Conservation (phyloP, 148 eudicot species). For the Camellia granthamiana region DNA sequence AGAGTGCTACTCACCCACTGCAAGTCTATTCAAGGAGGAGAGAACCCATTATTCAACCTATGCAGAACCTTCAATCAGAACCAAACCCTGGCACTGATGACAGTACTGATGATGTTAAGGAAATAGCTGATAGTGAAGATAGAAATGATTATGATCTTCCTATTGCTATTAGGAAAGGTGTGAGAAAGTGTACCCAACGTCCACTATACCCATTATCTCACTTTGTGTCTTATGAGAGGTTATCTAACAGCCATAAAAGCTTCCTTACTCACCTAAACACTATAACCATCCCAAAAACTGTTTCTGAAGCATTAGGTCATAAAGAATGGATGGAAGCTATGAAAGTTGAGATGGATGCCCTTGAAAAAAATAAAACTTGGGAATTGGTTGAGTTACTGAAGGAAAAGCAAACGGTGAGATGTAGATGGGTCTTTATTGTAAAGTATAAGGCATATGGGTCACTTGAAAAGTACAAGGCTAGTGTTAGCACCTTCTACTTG, state of each 20-base stretch:
- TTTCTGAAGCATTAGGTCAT: neutral
- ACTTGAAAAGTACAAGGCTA: neutral
- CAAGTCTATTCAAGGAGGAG: neutral
- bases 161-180: neutral
- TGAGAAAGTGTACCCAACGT: conserved; percentile 1
- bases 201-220: conserved; percentile 7
- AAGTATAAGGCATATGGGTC: neutral
- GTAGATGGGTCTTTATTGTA: neutral
- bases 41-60: neutral
- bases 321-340: neutral
- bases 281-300: neutral
- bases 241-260: neutral
- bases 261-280: conserved; percentile 2
- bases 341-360: neutral
- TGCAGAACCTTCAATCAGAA: neutral
- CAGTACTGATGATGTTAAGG: neutral
- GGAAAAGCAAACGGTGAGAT: neutral
- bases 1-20: neutral
- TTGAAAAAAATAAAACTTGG: neutral
- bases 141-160: neutral
- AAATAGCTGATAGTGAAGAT: neutral
- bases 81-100: neutral
- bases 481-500: neutral
- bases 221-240: neutral
- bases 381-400: neutral